Conservation (phyloP, 371 early-diverging fungal genomes). For the Mucor lusitanicus region DNA sequence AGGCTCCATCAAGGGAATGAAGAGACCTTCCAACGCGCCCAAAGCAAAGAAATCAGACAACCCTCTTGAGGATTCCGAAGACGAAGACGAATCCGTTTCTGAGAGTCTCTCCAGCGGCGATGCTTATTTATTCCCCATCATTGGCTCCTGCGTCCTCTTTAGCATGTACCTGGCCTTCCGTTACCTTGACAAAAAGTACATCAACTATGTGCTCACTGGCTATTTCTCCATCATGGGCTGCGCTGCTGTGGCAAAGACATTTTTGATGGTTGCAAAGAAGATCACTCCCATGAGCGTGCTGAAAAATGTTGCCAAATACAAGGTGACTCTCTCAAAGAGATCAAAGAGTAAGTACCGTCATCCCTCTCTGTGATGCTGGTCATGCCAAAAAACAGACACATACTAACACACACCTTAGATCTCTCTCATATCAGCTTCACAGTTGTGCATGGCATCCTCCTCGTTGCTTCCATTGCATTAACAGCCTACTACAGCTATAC, state of each 20-base stretch:
- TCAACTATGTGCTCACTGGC: constrained; percentile 84
- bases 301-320: constrained; percentile 66
- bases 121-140: constrained; percentile 92
- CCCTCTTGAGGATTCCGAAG: constrained; percentile 50
- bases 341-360: constrained; percentile 61
- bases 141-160: constrained; percentile 86
- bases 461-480: constrained; percentile 60
- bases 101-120: constrained; percentile 88
- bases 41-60: constrained; percentile 34
- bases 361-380: background rate
- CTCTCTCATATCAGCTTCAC: constrained; percentile 74
- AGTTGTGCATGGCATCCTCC: constrained; percentile 64
- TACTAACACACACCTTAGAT: constrained; percentile 31
- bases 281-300: constrained; percentile 49
- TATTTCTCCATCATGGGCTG: constrained; percentile 89
- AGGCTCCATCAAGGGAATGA: constrained; percentile 72
- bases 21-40: constrained; percentile 56
- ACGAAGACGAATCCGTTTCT: constrained; percentile 61
- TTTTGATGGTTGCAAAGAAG: constrained; percentile 55
- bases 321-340: constrained; percentile 69
- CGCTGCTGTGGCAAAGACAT: constrained; percentile 72
- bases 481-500: constrained; percentile 79
- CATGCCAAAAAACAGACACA: background rate
- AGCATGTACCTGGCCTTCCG: constrained; percentile 86
- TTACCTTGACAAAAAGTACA: constrained; percentile 81